phyloP scores from a whole-genome alignment of 257 asterid species.

The Petunia secreta region DNA sequence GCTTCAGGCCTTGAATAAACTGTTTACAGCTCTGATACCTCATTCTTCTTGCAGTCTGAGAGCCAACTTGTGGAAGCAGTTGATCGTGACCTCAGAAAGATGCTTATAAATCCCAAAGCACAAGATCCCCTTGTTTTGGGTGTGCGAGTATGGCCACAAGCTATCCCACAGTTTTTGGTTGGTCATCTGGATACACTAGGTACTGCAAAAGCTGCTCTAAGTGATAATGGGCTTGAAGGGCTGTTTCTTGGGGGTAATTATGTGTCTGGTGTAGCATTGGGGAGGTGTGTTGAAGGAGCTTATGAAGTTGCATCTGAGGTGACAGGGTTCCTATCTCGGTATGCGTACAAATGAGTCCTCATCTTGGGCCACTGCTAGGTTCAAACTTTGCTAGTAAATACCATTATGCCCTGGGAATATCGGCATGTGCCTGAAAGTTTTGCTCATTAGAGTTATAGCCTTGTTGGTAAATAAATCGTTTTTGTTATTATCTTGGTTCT shows the following conservation, averaged over 20 bases:
- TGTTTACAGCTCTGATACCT: constrained; percentile 30
- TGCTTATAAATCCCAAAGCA: constrained; percentile 75
- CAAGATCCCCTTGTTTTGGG: constrained; percentile 73
- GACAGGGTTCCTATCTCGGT: constrained; percentile 59
- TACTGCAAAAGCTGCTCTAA: constrained; percentile 65
- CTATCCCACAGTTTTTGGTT: constrained; percentile 89
- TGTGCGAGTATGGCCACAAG: constrained; percentile 88
- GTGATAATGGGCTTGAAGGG: constrained; percentile 61
- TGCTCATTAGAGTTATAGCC: constrained; percentile 7
- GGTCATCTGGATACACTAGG: constrained; percentile 82
- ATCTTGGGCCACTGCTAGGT: neutral
- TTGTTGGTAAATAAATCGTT: neutral
- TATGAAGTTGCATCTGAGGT: constrained; percentile 82
- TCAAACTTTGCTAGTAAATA: constrained; percentile 1
- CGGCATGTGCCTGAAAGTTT: constrained; percentile 12
- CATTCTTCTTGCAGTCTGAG: constrained; percentile 58
- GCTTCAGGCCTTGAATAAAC: constrained; percentile 17
- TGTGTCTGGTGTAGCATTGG: constrained; percentile 91
- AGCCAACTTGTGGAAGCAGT: constrained; percentile 87
- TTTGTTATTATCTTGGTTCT: constrained; percentile 6
- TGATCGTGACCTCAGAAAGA: constrained; percentile 92
- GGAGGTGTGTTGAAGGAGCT: constrained; percentile 94
- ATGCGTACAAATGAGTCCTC: constrained; percentile 43
- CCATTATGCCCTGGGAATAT: neutral
- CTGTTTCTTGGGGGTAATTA: constrained; percentile 90